Percentiles rank a stretch among this genome's conserved stretches.
Evolutionary conservation across 345 rosid genomes (phyloP).

Genomic region (Corchorus capsularis): DNA sequence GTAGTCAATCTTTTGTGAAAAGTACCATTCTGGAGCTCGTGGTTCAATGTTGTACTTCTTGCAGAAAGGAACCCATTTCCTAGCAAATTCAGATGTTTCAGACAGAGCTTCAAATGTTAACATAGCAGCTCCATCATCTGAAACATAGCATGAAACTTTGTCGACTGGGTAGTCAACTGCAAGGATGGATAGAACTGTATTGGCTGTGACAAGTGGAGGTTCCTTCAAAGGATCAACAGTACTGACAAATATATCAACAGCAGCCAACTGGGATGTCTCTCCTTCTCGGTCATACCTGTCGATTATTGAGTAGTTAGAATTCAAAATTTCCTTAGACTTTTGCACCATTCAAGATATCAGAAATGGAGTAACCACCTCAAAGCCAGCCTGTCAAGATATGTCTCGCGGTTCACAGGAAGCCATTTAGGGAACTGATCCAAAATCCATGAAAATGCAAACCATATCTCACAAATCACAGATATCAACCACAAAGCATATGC

Average conservation of each 20-base stretch:
- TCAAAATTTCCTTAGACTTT: not conserved
- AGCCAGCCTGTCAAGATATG: constrained; percentile 92
- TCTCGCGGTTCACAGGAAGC: constrained; percentile 91
- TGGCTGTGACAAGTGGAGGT: constrained; percentile 95
- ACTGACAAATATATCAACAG: constrained; percentile 92
- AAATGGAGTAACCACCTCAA: constrained; percentile 49
- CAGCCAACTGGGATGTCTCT: constrained; percentile 84
- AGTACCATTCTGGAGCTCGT: constrained; percentile 93
- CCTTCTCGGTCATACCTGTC: constrained; percentile 87
- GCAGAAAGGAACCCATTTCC: constrained; percentile 91
- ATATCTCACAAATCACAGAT: constrained; percentile 93
- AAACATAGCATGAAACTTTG: constrained; percentile 92
- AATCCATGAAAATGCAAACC: constrained; percentile 97
- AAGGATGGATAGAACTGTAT: constrained; percentile 86
- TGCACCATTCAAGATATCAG: not conserved
- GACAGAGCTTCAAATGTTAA: constrained; percentile 82
- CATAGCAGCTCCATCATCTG: constrained; percentile 98
- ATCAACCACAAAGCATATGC: constrained; percentile 82
- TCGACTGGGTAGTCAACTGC: constrained; percentile 92
- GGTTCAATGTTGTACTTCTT: constrained; percentile 86
- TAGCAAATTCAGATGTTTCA: constrained; percentile 91
- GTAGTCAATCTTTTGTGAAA: constrained; percentile 79
- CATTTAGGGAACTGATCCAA: constrained; percentile 97
- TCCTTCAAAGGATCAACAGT: constrained; percentile 93
- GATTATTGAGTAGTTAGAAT: constrained; percentile 4